phyloP scores from a whole-genome alignment of 208 protist species.

The Wallacemonas sp. region DNA sequence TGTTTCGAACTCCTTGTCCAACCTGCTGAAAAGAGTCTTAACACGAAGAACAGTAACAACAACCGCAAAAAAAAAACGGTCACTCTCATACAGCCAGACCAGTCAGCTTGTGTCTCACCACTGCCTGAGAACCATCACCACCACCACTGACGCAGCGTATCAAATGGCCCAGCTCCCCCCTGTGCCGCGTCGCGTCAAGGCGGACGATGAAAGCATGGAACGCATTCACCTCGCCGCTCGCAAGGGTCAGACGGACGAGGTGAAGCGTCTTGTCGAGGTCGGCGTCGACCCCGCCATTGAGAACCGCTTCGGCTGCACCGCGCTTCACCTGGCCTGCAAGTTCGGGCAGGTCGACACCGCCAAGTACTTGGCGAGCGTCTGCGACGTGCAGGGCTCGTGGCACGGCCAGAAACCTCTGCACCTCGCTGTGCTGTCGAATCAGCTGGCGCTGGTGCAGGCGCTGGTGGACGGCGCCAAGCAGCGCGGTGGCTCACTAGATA shows the following conservation, averaged over 20 bases:
- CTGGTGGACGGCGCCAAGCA: slow-evolving; percentile 59
- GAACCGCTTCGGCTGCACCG: slow-evolving; percentile 90
- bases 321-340: slow-evolving; percentile 87
- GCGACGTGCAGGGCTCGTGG: slow-evolving; percentile 61
- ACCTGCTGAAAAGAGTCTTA: too few relatives aligned
- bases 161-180: slow-evolving; percentile 30
- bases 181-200: slow-evolving; percentile 51
- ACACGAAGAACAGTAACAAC: too few relatives aligned
- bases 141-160: slow-evolving; percentile 98
- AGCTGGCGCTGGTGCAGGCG: slow-evolving; percentile 60
- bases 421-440: slow-evolving; percentile 76
- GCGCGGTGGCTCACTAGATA: slow-evolving; percentile 50
- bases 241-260: slow-evolving; percentile 75
- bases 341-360: slow-evolving; percentile 70
- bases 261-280: slow-evolving; percentile 70
- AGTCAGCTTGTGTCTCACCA: too few relatives aligned
- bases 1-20: too few relatives aligned
- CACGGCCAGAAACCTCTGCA: slow-evolving; percentile 85
- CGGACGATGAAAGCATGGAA: slow-evolving; percentile 91
- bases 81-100: too few relatives aligned
- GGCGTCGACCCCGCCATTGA: slow-evolving; percentile 68
- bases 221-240: slow-evolving; percentile 82
- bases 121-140: too few relatives aligned
- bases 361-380: slow-evolving; percentile 62
- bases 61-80: too few relatives aligned